These are phyloP conservation scores for Aspergillus felis DNA, from an alignment of 2,329 filamentous ascomycete genomes.

Conservation along the genomic window DNA sequence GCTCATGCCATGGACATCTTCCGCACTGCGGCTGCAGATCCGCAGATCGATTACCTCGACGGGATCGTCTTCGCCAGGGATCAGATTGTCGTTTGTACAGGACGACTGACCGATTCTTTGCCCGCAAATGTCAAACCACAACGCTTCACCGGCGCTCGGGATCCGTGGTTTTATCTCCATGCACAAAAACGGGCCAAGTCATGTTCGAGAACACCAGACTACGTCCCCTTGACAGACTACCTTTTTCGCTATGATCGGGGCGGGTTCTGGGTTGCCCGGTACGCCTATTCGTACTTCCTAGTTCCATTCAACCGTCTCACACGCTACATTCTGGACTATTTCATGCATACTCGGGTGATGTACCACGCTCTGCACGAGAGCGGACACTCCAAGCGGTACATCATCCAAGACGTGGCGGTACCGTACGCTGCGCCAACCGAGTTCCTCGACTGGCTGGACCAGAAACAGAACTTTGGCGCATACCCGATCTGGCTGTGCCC, in stretches of 20 bases:
- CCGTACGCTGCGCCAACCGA: constrained; percentile 48
- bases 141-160: constrained; percentile 54
- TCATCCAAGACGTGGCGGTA: constrained; percentile 59
- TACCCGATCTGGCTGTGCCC: constrained; percentile 61
- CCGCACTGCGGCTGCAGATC: constrained; percentile 40
- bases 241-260: constrained; percentile 54
- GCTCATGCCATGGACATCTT: constrained; percentile 50
- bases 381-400: constrained; percentile 48
- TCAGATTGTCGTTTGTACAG: constrained; percentile 58
- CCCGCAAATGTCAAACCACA: constrained; percentile 30
- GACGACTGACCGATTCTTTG: constrained; percentile 51
- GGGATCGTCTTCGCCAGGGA: constrained; percentile 60
- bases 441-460: constrained; percentile 46
- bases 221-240: constrained; percentile 38
- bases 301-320: constrained; percentile 57
- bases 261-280: constrained; percentile 60
- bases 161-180: constrained; percentile 74
- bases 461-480: constrained; percentile 42
- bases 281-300: constrained; percentile 58
- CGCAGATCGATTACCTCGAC: constrained; percentile 62
- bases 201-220: constrained; percentile 58
- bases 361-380: constrained; percentile 57
- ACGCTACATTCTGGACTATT: constrained; percentile 54
- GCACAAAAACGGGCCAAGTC: constrained; percentile 42
- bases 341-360: constrained; percentile 56